Base-by-base conservation (phyloP, 371 early-diverging fungal genomes). In the Batkoa obscura region DNA sequence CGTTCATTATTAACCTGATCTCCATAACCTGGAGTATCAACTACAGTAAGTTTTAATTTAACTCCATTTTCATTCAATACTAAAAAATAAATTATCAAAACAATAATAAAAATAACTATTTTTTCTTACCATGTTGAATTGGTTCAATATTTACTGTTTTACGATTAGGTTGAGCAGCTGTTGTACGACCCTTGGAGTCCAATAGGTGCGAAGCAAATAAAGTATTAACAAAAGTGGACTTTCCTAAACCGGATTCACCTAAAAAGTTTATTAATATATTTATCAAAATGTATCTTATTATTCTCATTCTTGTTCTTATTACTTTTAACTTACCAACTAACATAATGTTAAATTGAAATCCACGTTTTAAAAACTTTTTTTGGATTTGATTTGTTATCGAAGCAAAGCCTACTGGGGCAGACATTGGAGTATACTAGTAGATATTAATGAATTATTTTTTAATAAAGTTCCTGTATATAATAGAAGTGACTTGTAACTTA, bases 151-250 rank as follows among this genome's bases (percentile, higher is more conserved):
- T 88, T 30, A 83, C 84, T 1, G 88, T 88, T 70, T 87, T 82
- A 62, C 86, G 75, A 48, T 76, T 73, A 50, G 81, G 75, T 63
- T 86, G 86, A 63, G 78, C 76, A 56, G 81, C 76, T 56, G 68
- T 70, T 53, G 74, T 72, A 59, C 86, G 81, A 45, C 81, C 88
- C 72, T 87, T 84, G 62, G 78, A 79, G 65, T 89, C 86, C 60
- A 87, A 79, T 60, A 89, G 72, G 57, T 89, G 88, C 32, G 83
- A 76, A 42, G 88, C 79, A 68, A 88, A 88, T 58, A 86, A 75
- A 59, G 98, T 94, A 78, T 96, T 97, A 65, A 99, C 82, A 56
- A 99, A 76, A 35, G 99, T 99, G 9, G 97, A 90, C 71, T 99
- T 94, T 59, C 99, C 99, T 58, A 98, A 75, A 30, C 98, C 99